These are phyloP conservation scores for Hymenoscyphus scutula DNA, from an alignment of 2,329 filamentous ascomycete genomes.

Conservation along the genomic window DNA sequence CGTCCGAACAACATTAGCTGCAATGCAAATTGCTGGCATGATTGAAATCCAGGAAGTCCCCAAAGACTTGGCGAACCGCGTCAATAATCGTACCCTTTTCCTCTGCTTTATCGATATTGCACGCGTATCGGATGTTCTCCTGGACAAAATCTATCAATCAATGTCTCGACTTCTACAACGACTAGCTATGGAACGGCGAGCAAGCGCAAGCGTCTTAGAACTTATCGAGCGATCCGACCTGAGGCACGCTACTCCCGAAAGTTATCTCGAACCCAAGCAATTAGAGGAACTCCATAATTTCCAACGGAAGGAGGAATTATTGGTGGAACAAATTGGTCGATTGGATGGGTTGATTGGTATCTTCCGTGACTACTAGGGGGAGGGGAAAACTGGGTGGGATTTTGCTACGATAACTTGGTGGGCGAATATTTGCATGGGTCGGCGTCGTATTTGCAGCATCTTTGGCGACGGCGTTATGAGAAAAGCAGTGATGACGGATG, in stretches of 20 bases:
- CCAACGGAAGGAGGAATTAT: constrained; percentile 65
- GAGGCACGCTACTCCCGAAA: constrained; percentile 71
- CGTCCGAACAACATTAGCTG: constrained; percentile 78
- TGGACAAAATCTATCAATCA: constrained; percentile 83
- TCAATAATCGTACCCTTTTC: constrained; percentile 77
- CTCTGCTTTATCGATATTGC: constrained; percentile 88
- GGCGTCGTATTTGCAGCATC: constrained; percentile 25
- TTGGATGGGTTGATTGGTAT: constrained; percentile 83
- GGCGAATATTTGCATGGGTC: constrained; percentile 23
- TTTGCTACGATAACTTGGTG: constrained; percentile 17
- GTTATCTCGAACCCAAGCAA: constrained; percentile 73
- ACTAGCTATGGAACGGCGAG: constrained; percentile 70
- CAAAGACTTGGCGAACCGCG: constrained; percentile 70
- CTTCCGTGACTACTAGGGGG: constrained; percentile 68
- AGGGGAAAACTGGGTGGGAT: neutral
- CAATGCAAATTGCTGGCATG: constrained; percentile 82
- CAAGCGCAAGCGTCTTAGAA: constrained; percentile 69
- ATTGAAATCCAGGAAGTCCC: constrained; percentile 94
- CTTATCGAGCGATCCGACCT: constrained; percentile 86
- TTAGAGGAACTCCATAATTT: constrained; percentile 60
- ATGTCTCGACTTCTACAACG: constrained; percentile 86
- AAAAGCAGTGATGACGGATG: constrained; percentile 10
- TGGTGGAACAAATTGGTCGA: constrained; percentile 75
- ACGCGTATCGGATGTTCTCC: constrained; percentile 64
- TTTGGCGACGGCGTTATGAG: constrained; percentile 20